Evolutionary conservation across 2,329 filamentous ascomycete genomes (phyloP).

Genomic region (Aspergillus eucalypticola): DNA sequence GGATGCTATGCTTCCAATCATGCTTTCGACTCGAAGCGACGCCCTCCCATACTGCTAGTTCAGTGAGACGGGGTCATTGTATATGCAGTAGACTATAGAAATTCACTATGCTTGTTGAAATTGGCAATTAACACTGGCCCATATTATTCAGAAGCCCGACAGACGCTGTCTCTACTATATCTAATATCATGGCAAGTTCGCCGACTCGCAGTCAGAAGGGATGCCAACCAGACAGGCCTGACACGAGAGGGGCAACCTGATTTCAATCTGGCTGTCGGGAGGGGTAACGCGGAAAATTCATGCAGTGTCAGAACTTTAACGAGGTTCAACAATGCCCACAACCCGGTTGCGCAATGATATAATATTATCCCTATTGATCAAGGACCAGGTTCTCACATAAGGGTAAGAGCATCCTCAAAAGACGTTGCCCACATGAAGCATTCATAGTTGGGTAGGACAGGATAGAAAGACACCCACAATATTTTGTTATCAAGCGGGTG

Average conservation of each 20-base stretch:
- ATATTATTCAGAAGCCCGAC: not conserved
- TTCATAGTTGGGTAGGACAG: not conserved
- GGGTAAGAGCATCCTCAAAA: not conserved
- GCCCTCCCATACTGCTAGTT: too few species aligned
- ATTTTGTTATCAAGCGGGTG: not conserved
- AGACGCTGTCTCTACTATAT: not conserved
- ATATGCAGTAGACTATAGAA: too few species aligned
- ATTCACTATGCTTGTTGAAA: too few species aligned
- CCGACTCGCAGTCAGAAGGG: not conserved
- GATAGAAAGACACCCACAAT: too few species aligned
- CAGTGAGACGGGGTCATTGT: too few species aligned
- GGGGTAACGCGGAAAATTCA: conserved; percentile 1
- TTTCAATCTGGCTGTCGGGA: not conserved
- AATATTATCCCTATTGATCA: not conserved
- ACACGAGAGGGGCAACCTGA: not conserved
- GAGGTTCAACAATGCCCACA: not conserved
- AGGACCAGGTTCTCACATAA: not conserved
- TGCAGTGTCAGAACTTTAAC: conserved; percentile 18
- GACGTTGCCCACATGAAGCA: not conserved
- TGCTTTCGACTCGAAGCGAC: too few species aligned
- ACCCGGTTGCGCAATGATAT: conserved; percentile 1
- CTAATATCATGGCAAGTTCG: not conserved
- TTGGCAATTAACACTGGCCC: not conserved
- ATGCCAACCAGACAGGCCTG: not conserved
- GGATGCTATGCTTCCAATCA: too few species aligned